Percentiles rank a stretch among this genome's conserved stretches.
Conservation (phyloP, 108 stramenopile species). For the Fistulifera pelliculosa region DNA sequence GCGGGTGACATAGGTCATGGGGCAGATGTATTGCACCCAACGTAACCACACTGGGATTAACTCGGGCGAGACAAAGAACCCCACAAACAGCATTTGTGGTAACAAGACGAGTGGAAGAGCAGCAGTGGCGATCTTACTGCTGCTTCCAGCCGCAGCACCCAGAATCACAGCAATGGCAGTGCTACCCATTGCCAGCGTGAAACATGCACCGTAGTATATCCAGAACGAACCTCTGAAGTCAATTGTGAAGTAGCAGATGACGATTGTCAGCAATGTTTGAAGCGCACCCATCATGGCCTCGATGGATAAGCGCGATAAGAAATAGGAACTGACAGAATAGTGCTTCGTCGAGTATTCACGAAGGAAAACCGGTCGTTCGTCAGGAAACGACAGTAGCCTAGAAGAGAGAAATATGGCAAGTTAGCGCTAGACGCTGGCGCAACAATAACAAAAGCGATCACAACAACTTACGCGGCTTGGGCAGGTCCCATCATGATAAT, state of each 20-base stretch:
- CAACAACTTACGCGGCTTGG: no score
- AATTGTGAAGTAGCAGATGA: constrained; percentile 26
- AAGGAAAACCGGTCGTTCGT: constrained; percentile 14
- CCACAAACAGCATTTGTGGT: constrained; percentile 84
- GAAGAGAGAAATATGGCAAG: no score
- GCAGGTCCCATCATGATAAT: constrained; percentile 33
- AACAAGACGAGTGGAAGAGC: constrained; percentile 68
- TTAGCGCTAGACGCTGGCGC: no score
- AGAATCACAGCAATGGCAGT: constrained; percentile 59
- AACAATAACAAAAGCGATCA: no score
- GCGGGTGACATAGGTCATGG: constrained; percentile 54
- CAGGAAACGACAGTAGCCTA: no score
- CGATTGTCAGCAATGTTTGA: constrained; percentile 21
- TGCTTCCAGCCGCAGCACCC: constrained; percentile 27
- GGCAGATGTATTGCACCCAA: constrained; percentile 60
- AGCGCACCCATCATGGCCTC: constrained; percentile 29
- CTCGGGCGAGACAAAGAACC: constrained; percentile 62
- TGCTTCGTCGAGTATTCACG: constrained; percentile 82
- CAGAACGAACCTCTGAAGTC: constrained; percentile 22
- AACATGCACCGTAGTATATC: constrained; percentile 11
- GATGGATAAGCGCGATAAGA: constrained; percentile 44
- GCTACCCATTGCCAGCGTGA: constrained; percentile 47
- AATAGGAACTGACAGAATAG: constrained; percentile 65
- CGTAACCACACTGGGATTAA: constrained; percentile 64
- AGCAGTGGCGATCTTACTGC: constrained; percentile 42